phyloP scores from a whole-genome alignment of 2,329 filamentous ascomycete genomes.

The Diaporthe amygdali region DNA sequence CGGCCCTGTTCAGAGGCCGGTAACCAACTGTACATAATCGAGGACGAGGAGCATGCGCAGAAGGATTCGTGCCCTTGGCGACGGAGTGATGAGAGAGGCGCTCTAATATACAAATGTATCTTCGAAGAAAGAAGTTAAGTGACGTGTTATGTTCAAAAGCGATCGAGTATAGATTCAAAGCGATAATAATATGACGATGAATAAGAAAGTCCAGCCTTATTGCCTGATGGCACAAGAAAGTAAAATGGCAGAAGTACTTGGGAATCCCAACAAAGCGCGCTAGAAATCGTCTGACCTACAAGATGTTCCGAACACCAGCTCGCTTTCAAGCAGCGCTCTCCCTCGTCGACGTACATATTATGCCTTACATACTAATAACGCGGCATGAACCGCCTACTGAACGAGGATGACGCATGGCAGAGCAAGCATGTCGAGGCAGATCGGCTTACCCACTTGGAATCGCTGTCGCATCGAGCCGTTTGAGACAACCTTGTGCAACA shows the following conservation, averaged over 20 bases:
- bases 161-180: background rate
- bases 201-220: background rate
- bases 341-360: background rate
- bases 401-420: constrained; percentile 4
- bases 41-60: background rate
- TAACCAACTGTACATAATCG: constrained; percentile 2
- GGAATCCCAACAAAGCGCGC: background rate
- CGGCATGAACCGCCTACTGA: constrained; percentile 12
- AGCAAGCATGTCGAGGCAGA: constrained; percentile 11
- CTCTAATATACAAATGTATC: background rate
- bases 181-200: background rate
- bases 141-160: background rate
- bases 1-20: background rate
- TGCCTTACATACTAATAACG: constrained; percentile 7
- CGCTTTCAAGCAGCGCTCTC: background rate
- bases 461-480: background rate
- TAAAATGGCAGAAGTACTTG: background rate
- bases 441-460: background rate
- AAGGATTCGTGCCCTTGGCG: background rate
- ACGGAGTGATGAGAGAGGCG: background rate
- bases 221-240: background rate
- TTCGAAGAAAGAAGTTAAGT: background rate
- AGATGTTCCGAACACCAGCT: constrained; percentile 4
- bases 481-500: constrained; percentile 7
- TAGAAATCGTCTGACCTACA: background rate